phyloP scores from a whole-genome alignment of 2,329 filamentous ascomycete genomes.

The Aspergillus novofumigatus region DNA sequence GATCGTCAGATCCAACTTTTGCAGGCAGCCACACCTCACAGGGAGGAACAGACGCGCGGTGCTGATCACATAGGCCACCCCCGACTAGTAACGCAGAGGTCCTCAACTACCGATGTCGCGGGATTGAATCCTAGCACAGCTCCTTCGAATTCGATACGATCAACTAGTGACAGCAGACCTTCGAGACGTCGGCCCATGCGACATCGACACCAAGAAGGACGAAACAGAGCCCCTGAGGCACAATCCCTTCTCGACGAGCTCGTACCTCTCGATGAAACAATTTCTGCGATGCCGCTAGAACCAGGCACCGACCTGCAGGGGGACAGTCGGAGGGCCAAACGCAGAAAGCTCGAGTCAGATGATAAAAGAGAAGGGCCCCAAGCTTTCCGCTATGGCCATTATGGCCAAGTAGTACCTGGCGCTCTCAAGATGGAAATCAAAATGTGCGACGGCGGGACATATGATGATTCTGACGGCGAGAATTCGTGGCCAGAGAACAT shows the following conservation, averaged over 20 bases:
- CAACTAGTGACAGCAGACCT: slow-evolving; percentile 10
- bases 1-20: slow-evolving; percentile 24
- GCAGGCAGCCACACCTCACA: slow-evolving; percentile 10
- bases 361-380: slow-evolving; percentile 43
- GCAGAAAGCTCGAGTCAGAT: slow-evolving; percentile 67
- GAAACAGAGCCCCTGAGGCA: slow-evolving; percentile 15
- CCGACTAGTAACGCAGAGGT: slow-evolving; percentile 10
- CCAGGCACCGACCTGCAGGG: slow-evolving; percentile 20
- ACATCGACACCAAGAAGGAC: slow-evolving; percentile 11
- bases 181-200: slow-evolving; percentile 20
- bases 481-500: slow-evolving; percentile 73
- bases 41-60: slow-evolving; percentile 13
- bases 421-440: slow-evolving; percentile 79
- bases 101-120: slow-evolving; percentile 10
- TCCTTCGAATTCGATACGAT: slow-evolving; percentile 10
- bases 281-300: slow-evolving; percentile 25
- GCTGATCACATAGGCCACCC: slow-evolving; percentile 8
- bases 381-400: slow-evolving; percentile 75
- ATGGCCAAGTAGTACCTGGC: slow-evolving; percentile 81
- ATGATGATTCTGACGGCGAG: slow-evolving; percentile 47
- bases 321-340: slow-evolving; percentile 55
- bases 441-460: slow-evolving; percentile 78
- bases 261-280: slow-evolving; percentile 22
- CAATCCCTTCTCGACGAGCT: slow-evolving; percentile 23
- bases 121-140: slow-evolving; percentile 16